Conservation (phyloP, 73 alveolate genomes). For the Tetrahymena elliotti region DNA sequence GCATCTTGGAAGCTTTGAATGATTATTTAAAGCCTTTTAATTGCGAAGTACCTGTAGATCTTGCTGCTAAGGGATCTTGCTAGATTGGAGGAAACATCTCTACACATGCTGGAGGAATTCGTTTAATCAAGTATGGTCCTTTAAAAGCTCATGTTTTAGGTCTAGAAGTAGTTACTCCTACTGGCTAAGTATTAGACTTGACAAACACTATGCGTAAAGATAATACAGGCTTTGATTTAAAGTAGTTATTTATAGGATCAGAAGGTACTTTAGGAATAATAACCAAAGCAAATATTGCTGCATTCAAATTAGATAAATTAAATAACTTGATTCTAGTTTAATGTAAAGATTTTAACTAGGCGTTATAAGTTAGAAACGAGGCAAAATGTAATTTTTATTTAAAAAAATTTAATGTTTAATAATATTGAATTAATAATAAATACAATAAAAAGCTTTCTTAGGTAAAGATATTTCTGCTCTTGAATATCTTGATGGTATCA, state of each 20-base stretch:
- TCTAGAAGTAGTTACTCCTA: constrained; percentile 59
- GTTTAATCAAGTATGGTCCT: constrained; percentile 68
- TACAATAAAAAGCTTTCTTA: neutral
- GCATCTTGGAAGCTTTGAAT: constrained; percentile 51
- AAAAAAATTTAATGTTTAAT: neutral
- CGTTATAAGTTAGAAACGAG: neutral
- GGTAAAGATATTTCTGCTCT: neutral
- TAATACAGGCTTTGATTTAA: constrained; percentile 76
- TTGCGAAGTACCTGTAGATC: constrained; percentile 68
- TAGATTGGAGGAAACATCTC: constrained; percentile 83
- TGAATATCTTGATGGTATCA: neutral
- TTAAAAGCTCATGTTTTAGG: constrained; percentile 75
- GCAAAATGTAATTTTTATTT: neutral
- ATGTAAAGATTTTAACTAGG: constrained; percentile 6
- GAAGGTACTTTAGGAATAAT: constrained; percentile 86
- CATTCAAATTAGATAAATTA: constrained; percentile 50
- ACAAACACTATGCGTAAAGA: constrained; percentile 68
- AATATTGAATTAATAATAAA: neutral
- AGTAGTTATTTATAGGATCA: constrained; percentile 80
- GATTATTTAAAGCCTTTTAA: constrained; percentile 24
- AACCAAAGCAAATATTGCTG: constrained; percentile 65
- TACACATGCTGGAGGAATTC: constrained; percentile 89
- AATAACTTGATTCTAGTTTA: constrained; percentile 21
- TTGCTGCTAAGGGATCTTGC: constrained; percentile 90
- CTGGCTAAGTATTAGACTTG: constrained; percentile 56